phyloP scores from a whole-genome alignment of 345 rosid species.

The Acer campestre region DNA sequence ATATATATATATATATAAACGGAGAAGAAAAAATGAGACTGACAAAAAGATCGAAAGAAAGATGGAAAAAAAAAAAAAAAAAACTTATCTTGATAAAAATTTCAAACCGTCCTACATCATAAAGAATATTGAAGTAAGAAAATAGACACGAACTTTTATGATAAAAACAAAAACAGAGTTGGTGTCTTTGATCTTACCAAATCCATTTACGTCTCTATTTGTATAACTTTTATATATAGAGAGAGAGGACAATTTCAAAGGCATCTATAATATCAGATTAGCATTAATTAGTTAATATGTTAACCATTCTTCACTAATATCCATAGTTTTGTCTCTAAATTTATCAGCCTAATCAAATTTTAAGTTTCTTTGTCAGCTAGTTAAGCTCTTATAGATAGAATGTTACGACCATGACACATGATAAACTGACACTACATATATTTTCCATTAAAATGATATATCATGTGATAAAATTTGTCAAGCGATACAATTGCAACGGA shows the following conservation, averaged over 20 bases:
- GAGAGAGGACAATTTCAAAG: background rate
- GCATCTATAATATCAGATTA: background rate
- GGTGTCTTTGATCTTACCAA: background rate
- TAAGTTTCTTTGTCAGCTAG: no score
- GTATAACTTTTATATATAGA: background rate
- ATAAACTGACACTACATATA: no score
- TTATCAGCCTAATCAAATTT: background rate
- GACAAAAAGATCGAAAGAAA: background rate
- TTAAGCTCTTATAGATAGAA: no score
- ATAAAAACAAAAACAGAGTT: background rate
- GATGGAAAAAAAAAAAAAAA: no score
- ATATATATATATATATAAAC: no score
- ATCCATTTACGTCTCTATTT: conserved; percentile 4
- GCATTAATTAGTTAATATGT: background rate
- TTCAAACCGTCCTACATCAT: no score
- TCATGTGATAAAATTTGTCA: no score
- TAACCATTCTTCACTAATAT: background rate
- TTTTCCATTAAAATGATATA: no score
- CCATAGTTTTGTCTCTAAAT: background rate
- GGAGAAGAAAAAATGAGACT: background rate
- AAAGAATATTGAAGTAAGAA: background rate
- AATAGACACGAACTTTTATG: background rate
- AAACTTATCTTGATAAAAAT: background rate
- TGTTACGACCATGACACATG: no score
- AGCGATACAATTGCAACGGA: no score